Base-by-base conservation (phyloP, 208 protist genomes). In the Spongospora subterranea region DNA sequence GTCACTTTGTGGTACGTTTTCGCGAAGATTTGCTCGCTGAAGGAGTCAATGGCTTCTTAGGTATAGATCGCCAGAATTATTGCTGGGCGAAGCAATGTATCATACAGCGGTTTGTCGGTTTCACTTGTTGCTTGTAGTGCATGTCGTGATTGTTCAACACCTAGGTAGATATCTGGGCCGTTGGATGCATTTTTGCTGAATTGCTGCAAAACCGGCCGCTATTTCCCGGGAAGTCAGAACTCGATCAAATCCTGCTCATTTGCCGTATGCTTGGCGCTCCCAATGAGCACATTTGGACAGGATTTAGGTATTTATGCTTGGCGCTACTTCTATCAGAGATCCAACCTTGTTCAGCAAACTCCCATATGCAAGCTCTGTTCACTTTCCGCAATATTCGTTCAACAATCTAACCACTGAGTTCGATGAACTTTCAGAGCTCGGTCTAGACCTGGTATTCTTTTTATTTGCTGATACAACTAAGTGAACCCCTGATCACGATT, bases 131-230 rank as follows among this genome's bases (percentile, higher is more conserved):
- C 46, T 76, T 29, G 13, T 24, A 88, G 45, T 60, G 6, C 45
- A 29, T 20, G 13, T 20, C 6, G 6, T 60, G 24, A 29, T 45
- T 46, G 0, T 89, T 89, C 11, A 89, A 24, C 0, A 20, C 40
- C 1, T 65, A 76, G 40, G 89, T 93, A 35, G 92, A 93, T 76
- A 89, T 93, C 38, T 93, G 92, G 92, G 82, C 88, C 17, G 89
- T 90, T 39, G 92, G 92, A 6, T 93, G 92, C 77, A 92, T 93
- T 54, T 88, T 93, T 0, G 92, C 66, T 0, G 92, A 93, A 77
- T 32, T 93, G 13, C 65, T 91, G 0, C 29, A 45, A 24, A 76
- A 91, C n/a, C 0, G 54, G 39, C 92, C 92, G 11, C 43, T 93
- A 0, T 93, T 93, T 50, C 46, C 88, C 0, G 91, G 92, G 6